A percentile compares a stretch with the other conserved stretches of the same genome.
phyloP scores from a whole-genome alignment of 495 filamentous ascomycete genomes.

The Thermothielavioides terrestris region DNA sequence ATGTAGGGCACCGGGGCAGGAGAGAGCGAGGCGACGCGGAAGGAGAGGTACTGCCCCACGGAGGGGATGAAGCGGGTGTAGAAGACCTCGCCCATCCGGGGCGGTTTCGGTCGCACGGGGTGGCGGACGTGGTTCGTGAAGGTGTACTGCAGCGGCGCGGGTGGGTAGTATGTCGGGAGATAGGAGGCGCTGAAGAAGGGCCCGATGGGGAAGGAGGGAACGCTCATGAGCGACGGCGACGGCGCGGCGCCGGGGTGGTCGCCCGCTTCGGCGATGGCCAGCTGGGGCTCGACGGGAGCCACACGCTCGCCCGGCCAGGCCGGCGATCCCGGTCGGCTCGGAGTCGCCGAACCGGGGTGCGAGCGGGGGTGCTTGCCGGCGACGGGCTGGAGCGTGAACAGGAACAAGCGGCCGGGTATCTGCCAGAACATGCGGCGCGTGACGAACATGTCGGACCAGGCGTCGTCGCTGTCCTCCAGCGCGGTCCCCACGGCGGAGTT shows the following conservation, averaged over 20 bases:
- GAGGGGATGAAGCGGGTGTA: conserved; percentile 83
- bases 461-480: conserved; percentile 52
- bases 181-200: conserved; percentile 72
- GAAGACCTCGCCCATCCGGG: conserved; percentile 77
- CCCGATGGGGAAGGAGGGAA: conserved; percentile 39
- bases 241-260: conserved; percentile 23
- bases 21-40: conserved; percentile 64
- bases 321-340: conserved; percentile 54
- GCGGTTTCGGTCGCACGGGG: conserved; percentile 81
- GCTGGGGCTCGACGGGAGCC: background rate
- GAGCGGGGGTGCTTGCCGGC: conserved; percentile 37
- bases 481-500: conserved; percentile 67
- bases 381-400: conserved; percentile 70
- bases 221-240: conserved; percentile 28
- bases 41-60: conserved; percentile 75
- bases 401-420: conserved; percentile 73
- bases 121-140: conserved; percentile 74
- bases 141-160: conserved; percentile 69
- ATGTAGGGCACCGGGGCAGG: conserved; percentile 43
- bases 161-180: conserved; percentile 84
- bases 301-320: conserved; percentile 33
- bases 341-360: conserved; percentile 46
- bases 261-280: conserved; percentile 17
- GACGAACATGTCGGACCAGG: conserved; percentile 76
- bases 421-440: conserved; percentile 85